A percentile compares a stretch with the other conserved stretches of the same genome.
phyloP scores from a whole-genome alignment of 1,139 yeast species.

The Kodamaea derodonti region DNA sequence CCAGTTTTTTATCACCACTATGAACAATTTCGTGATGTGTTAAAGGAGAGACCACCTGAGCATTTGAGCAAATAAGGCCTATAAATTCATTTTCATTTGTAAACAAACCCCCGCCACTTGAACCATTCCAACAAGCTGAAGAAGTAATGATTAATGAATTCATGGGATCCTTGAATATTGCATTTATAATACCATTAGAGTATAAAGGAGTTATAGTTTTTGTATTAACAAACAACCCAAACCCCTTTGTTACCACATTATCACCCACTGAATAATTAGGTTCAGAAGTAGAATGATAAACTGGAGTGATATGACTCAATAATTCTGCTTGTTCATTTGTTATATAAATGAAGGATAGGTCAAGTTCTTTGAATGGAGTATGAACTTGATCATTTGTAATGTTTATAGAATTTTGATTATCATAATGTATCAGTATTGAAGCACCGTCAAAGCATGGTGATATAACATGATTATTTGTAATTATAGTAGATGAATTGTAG shows the following conservation, averaged over 20 bases:
- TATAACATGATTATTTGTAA: conserved; percentile 38
- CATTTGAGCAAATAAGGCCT: conserved; percentile 66
- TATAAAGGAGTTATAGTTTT: conserved; percentile 32
- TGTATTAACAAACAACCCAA: conserved; percentile 46
- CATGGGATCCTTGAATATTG: conserved; percentile 13
- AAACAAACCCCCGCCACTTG: conserved; percentile 67
- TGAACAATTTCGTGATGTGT: conserved; percentile 4
- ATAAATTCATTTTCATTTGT: conserved; percentile 27
- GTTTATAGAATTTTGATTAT: conserved; percentile 1
- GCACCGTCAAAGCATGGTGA: conserved; percentile 17
- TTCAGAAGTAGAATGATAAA: conserved; percentile 5
- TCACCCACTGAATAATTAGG: conserved; percentile 28
- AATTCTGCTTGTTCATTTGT: not conserved
- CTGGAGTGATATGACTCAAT: conserved; percentile 6
- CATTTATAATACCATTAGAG: conserved; percentile 44
- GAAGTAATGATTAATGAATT: conserved; percentile 39
- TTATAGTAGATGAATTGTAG: conserved; percentile 22
- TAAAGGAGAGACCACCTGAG: conserved; percentile 23
- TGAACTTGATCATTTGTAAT: conserved; percentile 13
- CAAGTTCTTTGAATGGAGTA: conserved; percentile 31
- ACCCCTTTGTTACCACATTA: conserved; percentile 49
- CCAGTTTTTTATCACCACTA: conserved; percentile 6
- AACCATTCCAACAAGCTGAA: conserved; percentile 73
- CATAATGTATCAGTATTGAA: conserved; percentile 8
- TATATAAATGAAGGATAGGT: conserved; percentile 33